These are phyloP conservation scores for Conoideocrella luteorostrata DNA, from an alignment of 2,329 filamentous ascomycete genomes.

Conservation along the genomic window DNA sequence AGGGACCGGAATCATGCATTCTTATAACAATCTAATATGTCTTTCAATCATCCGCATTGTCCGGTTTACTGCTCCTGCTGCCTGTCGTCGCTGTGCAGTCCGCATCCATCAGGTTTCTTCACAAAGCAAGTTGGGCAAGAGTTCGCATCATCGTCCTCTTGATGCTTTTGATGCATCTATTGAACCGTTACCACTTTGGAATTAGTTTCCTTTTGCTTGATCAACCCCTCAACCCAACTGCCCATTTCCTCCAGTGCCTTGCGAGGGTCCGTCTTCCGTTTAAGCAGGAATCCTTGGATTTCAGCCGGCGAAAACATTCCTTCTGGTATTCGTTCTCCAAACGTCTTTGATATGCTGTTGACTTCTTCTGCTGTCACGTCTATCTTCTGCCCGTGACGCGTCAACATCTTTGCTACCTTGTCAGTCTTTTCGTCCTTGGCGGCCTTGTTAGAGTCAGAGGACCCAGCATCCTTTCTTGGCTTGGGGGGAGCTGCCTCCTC, in stretches of 20 bases:
- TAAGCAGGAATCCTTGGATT: conserved; percentile 59
- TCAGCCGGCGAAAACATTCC: conserved; percentile 51
- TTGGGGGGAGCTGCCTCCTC: conserved; percentile 23
- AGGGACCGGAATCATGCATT: no score
- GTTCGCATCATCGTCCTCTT: no score
- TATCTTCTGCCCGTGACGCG: conserved; percentile 13
- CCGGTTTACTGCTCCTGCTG: no score
- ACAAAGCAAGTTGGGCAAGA: no score
- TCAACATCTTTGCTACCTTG: conserved; percentile 2
- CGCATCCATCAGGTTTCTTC: no score
- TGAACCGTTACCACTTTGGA: conserved; percentile 44
- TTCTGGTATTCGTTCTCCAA: conserved; percentile 48
- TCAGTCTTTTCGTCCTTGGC: not conserved
- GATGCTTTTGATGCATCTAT: conserved; percentile 6
- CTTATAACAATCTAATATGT: no score
- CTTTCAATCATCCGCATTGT: no score
- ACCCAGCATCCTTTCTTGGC: conserved; percentile 6
- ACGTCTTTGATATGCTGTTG: conserved; percentile 37
- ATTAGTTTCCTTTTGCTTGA: conserved; percentile 43
- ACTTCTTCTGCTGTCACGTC: conserved; percentile 35
- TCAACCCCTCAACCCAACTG: conserved; percentile 45
- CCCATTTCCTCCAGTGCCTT: conserved; percentile 47
- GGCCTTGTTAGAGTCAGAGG: not conserved
- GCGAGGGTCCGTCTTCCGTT: conserved; percentile 52
- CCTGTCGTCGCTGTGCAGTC: no score